These are phyloP conservation scores for Endoconidiophora polonica DNA, from an alignment of 2,329 filamentous ascomycete genomes.

Conservation along the genomic window DNA sequence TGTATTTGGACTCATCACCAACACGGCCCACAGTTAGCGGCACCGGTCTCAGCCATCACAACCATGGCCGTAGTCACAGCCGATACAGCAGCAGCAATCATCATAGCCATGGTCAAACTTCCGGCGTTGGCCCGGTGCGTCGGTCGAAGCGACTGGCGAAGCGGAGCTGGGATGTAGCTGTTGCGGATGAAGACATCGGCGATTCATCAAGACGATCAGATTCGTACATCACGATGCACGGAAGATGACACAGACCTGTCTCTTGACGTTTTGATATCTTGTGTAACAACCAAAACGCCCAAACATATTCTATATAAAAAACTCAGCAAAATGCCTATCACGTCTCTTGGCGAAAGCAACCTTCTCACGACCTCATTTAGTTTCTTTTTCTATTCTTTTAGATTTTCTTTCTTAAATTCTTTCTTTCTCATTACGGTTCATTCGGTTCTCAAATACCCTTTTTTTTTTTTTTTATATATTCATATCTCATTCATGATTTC, in stretches of 20 bases:
- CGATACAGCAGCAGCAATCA: not conserved
- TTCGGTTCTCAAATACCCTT: not conserved
- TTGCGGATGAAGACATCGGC: constrained; percentile 2
- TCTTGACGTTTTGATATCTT: too few species aligned
- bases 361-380: not conserved
- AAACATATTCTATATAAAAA: too few species aligned
- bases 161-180: constrained; percentile 6
- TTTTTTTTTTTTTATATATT: constrained; percentile 7
- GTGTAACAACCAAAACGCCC: too few species aligned
- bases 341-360: not conserved
- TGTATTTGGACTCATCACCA: not conserved
- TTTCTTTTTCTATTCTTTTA: not conserved
- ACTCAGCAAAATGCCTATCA: too few species aligned
- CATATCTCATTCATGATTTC: constrained; percentile 2
- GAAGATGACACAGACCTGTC: too few species aligned
- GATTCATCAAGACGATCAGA: not conserved
- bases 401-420: not conserved
- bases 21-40: not conserved
- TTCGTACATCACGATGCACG: not conserved
- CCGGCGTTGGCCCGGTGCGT: not conserved
- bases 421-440: constrained; percentile 19
- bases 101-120: not conserved
- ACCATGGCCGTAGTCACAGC: not conserved
- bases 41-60: not conserved
- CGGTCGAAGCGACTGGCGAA: constrained; percentile 2